A percentile compares a stretch with the other conserved stretches of the same genome.
Conservation (phyloP, 116 monocot species). For the Phalaenopsis hybrid region DNA sequence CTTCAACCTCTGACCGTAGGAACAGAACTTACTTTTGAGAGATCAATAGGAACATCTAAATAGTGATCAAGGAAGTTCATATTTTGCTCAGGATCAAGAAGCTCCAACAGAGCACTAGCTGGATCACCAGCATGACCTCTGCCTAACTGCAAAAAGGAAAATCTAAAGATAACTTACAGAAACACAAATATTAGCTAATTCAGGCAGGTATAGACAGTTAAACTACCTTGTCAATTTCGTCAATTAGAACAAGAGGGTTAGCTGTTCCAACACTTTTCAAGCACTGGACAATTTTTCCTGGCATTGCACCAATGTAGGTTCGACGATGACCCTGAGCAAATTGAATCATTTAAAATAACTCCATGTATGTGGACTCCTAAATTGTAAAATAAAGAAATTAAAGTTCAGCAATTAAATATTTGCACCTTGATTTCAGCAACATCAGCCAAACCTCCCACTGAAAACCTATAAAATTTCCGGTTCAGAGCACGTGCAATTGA, state of each 20-base stretch:
- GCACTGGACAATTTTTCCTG: slow-evolving; percentile 99
- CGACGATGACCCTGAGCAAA: slow-evolving; percentile 82
- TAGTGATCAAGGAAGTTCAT: slow-evolving; percentile 98
- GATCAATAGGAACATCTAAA: slow-evolving; percentile 97
- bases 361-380: not conserved
- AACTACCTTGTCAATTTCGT: slow-evolving; percentile 98
- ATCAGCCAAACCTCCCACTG: slow-evolving; percentile 59
- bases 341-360: slow-evolving; percentile 1
- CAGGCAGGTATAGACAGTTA: not conserved
- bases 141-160: slow-evolving; percentile 58
- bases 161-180: slow-evolving; percentile 1
- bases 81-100: slow-evolving; percentile 99
- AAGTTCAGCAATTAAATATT: not conserved
- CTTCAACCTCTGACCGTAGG: not conserved
- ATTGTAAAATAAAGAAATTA: not conserved
- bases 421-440: slow-evolving; percentile 92
- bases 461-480: slow-evolving; percentile 50
- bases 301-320: slow-evolving; percentile 99
- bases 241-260: slow-evolving; percentile 92
- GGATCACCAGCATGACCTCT: slow-evolving; percentile 98
- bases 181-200: not conserved
- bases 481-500: slow-evolving; percentile 52
- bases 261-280: slow-evolving; percentile 92
- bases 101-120: slow-evolving; percentile 95
- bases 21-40: slow-evolving; percentile 60